Evolutionary conservation across 352 stramenopile genomes (phyloP).

Genomic region (Pythium folliculosum): DNA sequence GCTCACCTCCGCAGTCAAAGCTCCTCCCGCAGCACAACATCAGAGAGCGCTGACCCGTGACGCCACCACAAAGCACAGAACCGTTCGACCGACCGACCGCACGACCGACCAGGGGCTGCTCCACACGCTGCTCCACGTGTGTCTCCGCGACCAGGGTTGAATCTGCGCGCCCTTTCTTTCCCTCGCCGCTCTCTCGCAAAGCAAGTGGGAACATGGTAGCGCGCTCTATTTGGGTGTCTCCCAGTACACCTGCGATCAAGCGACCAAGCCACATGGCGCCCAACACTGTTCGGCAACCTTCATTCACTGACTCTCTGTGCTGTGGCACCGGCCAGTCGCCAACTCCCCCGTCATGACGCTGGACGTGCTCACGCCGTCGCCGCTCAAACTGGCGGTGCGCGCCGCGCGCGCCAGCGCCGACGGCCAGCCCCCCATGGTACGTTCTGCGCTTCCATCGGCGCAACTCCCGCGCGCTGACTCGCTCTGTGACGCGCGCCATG

Average conservation of each 20-base stretch:
- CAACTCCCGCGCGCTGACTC: neutral
- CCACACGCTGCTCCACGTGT: neutral
- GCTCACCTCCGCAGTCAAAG: too few relatives aligned
- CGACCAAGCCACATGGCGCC: constrained; percentile 9
- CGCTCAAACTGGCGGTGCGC: constrained; percentile 31
- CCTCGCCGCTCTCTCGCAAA: constrained; percentile 8
- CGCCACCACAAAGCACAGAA: too few relatives aligned
- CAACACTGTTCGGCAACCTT: neutral
- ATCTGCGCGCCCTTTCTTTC: constrained; percentile 15
- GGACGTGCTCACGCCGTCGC: constrained; percentile 32
- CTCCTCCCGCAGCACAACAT: too few relatives aligned
- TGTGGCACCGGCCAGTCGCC: neutral
- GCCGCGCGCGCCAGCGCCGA: constrained; percentile 23
- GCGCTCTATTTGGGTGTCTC: neutral
- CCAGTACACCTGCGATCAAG: neutral
- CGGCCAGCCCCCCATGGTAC: constrained; percentile 21
- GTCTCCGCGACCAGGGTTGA: constrained; percentile 19
- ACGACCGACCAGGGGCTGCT: constrained; percentile 6
- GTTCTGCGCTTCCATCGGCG: neutral
- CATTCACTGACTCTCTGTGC: constrained; percentile 30
- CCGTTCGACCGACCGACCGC: too few relatives aligned
- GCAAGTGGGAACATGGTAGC: neutral
- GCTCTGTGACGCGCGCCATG: constrained; percentile 3
- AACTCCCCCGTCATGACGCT: constrained; percentile 15
- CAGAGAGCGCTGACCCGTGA: too few relatives aligned